Conservation (phyloP, 257 asterid genomes). For the Craterostigma plantagineum region DNA sequence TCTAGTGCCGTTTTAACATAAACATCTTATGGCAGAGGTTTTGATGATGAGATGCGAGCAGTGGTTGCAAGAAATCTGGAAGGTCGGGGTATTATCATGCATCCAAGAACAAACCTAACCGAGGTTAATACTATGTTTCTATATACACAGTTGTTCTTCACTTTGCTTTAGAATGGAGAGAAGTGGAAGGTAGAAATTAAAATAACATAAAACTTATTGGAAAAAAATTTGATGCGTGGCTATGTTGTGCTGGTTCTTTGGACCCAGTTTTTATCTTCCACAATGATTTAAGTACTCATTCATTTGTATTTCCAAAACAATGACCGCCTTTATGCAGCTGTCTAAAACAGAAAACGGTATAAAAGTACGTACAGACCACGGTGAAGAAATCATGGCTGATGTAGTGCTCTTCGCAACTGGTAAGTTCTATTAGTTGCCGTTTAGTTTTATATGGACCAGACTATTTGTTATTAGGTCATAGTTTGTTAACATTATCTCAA, state of each 20-base stretch:
- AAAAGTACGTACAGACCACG: constrained; percentile 64
- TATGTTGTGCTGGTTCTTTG: no score
- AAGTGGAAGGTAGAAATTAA: no score
- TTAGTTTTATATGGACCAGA: no score
- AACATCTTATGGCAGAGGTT: constrained; percentile 65
- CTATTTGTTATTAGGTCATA: no score
- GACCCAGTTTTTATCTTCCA: no score
- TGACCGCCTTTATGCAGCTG: constrained; percentile 33
- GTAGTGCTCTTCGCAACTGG: constrained; percentile 98
- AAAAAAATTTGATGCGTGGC: no score
- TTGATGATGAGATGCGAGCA: constrained; percentile 92
- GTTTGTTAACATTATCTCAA: no score
- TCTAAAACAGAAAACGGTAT: constrained; percentile 61
- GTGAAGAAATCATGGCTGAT: constrained; percentile 78
- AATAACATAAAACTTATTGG: no score
- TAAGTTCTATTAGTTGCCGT: constrained; percentile 18
- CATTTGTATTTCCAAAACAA: no score
- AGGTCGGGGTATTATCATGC: constrained; percentile 89
- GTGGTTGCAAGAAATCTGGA: constrained; percentile 81
- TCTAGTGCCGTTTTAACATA: no score
- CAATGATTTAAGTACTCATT: no score
- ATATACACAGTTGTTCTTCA: neutral
- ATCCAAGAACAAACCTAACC: constrained; percentile 52
- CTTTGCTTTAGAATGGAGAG: neutral
- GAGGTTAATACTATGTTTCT: constrained; percentile 30